Percentiles rank a stretch among this genome's conserved stretches.
These are phyloP conservation scores for Hyphopichia pseudoburtonii DNA, from an alignment of 1,139 yeast genomes.

Conservation along the genomic window DNA sequence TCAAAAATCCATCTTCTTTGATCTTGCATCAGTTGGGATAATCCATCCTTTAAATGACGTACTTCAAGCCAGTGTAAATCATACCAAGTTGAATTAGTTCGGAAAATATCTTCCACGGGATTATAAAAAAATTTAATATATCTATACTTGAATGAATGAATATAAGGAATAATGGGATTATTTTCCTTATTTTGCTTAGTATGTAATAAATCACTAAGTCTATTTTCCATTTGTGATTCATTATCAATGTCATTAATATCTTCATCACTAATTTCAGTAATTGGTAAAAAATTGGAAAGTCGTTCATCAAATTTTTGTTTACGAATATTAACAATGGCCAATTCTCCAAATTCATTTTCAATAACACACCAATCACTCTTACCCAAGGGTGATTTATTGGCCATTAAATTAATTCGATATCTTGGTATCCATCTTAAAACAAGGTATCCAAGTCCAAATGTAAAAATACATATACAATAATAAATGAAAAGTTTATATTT, in stretches of 20 bases:
- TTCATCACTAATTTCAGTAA: conserved; percentile 16
- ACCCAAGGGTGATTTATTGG: conserved; percentile 67
- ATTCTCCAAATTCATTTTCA: conserved; percentile 91
- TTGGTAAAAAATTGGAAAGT: conserved; percentile 63
- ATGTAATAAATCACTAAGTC: neutral
- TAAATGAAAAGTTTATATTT: conserved; percentile 47
- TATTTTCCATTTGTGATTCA: conserved; percentile 10
- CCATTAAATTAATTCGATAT: conserved; percentile 66
- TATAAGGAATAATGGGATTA: conserved; percentile 68
- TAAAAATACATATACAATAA: conserved; percentile 51
- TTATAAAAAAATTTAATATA: conserved; percentile 80
- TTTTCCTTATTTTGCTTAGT: conserved; percentile 17
- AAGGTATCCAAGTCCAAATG: conserved; percentile 74
- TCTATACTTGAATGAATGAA: conserved; percentile 75
- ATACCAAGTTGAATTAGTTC: conserved; percentile 83
- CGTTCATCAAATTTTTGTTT: conserved; percentile 67
- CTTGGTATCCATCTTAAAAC: conserved; percentile 84
- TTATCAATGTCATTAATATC: conserved; percentile 19
- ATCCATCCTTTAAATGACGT: conserved; percentile 62
- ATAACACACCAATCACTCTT: conserved; percentile 90
- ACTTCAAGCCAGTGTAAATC: conserved; percentile 72
- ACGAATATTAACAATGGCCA: conserved; percentile 56
- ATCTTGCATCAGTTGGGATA: conserved; percentile 65
- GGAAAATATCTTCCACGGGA: conserved; percentile 83
- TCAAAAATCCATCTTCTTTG: conserved; percentile 78